These are phyloP conservation scores for Auriculariales sp. DNA, from an alignment of 768 basidiomycete genomes.

Conservation along the genomic window DNA sequence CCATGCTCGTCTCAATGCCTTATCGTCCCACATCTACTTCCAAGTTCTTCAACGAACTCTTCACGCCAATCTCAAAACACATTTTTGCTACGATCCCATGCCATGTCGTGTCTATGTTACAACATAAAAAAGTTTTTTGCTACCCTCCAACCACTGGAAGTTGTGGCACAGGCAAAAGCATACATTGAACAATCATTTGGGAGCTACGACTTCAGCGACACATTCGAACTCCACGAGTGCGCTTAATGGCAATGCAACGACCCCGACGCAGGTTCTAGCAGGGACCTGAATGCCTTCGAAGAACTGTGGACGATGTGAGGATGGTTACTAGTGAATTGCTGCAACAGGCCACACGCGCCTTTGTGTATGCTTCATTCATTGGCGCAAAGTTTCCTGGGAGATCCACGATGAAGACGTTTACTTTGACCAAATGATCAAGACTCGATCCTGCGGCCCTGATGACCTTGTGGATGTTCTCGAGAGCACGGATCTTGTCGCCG, in stretches of 20 bases:
- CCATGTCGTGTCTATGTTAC: too few species aligned
- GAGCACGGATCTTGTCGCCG: constrained; percentile 20
- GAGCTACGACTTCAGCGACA: constrained; percentile 33
- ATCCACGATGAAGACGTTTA: constrained; percentile 24
- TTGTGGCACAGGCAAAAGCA: too few species aligned
- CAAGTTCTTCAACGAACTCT: too few species aligned
- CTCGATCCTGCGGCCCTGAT: constrained; percentile 24
- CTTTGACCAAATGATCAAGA: constrained; percentile 25
- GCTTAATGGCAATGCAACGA: constrained; percentile 34
- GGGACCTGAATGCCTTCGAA: constrained; percentile 31
- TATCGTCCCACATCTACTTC: too few species aligned
- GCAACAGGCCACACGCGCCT: constrained; percentile 12
- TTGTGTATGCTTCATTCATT: constrained; percentile 25
- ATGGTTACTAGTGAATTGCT: neutral
- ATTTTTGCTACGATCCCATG: too few species aligned
- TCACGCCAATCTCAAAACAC: too few species aligned
- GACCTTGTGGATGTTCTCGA: constrained; percentile 24
- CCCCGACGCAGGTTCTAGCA: constrained; percentile 45
- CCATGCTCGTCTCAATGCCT: too few species aligned
- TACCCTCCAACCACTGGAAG: too few species aligned
- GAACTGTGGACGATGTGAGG: constrained; percentile 20
- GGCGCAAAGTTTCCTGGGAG: constrained; percentile 21
- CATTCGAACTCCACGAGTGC: constrained; percentile 50
- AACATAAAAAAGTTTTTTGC: too few species aligned
- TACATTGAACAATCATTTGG: too few species aligned